Evolutionary conservation across 371 early-diverging fungal species (phyloP).

Genomic region (Circinella umbellata): DNA sequence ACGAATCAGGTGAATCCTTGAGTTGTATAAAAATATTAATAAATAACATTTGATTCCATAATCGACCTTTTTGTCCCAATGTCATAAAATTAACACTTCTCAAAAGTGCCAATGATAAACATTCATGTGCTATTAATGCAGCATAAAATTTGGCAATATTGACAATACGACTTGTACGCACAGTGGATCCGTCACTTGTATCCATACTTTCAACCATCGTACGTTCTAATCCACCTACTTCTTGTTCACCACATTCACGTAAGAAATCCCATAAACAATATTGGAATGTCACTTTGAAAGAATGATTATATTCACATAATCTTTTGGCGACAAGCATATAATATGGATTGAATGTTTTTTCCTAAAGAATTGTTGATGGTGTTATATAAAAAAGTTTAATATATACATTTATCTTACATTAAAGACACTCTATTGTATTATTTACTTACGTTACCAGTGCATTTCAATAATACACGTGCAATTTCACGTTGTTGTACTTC

Average conservation of each 20-base stretch:
- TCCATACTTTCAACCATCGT: conserved; percentile 21
- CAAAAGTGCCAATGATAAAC: conserved; percentile 68
- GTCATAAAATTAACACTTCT: conserved; percentile 80
- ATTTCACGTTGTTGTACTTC: conserved; percentile 95
- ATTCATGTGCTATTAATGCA: conserved; percentile 62
- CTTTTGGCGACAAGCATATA: conserved; percentile 85
- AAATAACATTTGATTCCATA: conserved; percentile 76
- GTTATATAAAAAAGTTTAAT: neutral
- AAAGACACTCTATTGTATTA: neutral
- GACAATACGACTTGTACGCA: conserved; percentile 69
- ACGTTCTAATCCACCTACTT: conserved; percentile 78
- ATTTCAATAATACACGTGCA: conserved; percentile 89
- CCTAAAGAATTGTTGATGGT: conserved; percentile 45
- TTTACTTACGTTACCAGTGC: conserved; percentile 77
- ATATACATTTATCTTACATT: too few relatives aligned
- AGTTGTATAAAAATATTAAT: conserved; percentile 47
- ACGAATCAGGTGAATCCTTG: conserved; percentile 43
- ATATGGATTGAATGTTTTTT: conserved; percentile 92
- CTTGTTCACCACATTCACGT: conserved; percentile 76
- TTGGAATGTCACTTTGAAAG: conserved; percentile 92
- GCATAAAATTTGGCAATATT: conserved; percentile 81
- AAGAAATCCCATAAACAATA: conserved; percentile 95
- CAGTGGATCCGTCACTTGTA: conserved; percentile 21
- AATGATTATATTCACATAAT: conserved; percentile 77
- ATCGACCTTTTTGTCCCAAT: conserved; percentile 58